phyloP scores from a whole-genome alignment of 345 rosid genomes.

The Balakata baccata region DNA sequence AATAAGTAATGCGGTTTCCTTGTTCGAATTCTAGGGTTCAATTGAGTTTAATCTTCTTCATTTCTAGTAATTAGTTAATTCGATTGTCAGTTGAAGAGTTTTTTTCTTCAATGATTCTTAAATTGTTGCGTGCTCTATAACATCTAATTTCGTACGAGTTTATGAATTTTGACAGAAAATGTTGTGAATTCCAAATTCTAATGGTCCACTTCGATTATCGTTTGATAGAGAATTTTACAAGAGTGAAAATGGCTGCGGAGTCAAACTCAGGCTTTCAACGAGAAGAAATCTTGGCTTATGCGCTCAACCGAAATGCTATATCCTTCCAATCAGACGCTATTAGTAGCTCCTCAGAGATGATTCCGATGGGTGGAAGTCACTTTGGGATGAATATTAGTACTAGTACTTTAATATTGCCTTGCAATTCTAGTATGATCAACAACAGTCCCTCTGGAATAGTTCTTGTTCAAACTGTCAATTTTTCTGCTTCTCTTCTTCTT shows the following conservation, averaged over 20 bases:
- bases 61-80: background rate
- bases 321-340: conserved; percentile 47
- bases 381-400: conserved; percentile 26
- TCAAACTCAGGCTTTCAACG: conserved; percentile 48
- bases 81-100: background rate
- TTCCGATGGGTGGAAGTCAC: conserved; percentile 50
- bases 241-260: conserved; percentile 57
- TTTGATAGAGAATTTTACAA: conserved; percentile 10
- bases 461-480: conserved; percentile 20
- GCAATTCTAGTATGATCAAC: conserved; percentile 36
- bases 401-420: conserved; percentile 34
- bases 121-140: background rate
- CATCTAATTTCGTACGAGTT: background rate
- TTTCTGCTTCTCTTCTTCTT: conserved; percentile 44
- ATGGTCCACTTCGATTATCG: background rate
- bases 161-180: background rate
- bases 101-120: background rate
- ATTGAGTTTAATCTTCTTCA: background rate
- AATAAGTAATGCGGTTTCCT: background rate
- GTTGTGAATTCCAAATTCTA: background rate
- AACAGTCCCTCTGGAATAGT: conserved; percentile 24
- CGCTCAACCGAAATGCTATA: conserved; percentile 46
- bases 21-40: background rate
- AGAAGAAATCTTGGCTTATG: conserved; percentile 31
- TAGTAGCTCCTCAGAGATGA: conserved; percentile 46